Percentiles rank a stretch among this genome's conserved stretches.
Conservation (phyloP, 345 rosid genomes). For the Physaria fendleri region DNA sequence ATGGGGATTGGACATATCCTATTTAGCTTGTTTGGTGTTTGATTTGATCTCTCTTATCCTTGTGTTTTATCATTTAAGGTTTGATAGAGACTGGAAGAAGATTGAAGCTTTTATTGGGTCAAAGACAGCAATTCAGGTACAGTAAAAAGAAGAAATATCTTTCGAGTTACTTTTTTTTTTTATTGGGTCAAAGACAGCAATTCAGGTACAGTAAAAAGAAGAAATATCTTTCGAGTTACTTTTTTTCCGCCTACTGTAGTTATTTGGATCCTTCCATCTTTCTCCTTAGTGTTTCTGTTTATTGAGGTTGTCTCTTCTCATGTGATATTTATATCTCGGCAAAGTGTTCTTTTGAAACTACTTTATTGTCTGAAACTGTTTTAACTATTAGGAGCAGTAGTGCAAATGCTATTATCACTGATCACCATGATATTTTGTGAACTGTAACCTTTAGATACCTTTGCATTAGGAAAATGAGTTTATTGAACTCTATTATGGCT, state of each 20-base stretch:
- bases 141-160: neutral
- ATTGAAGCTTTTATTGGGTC: slow-evolving; percentile 90
- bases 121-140: slow-evolving; percentile 87
- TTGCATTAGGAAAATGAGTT: neutral
- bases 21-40: neutral
- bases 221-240: neutral
- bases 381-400: neutral
- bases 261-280: too few species aligned
- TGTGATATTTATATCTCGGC: slow-evolving; percentile 13
- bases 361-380: slow-evolving; percentile 8
- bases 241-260: neutral
- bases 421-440: neutral
- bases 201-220: slow-evolving; percentile 48
- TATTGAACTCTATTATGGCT: neutral
- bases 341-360: neutral
- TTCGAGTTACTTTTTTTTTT: slow-evolving; percentile 5
- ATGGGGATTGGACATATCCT: neutral
- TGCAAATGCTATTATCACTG: slow-evolving; percentile 10
- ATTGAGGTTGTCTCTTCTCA: slow-evolving; percentile 3
- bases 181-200: slow-evolving; percentile 81
- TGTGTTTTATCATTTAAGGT: slow-evolving; percentile 34
- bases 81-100: slow-evolving; percentile 94
- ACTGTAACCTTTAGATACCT: slow-evolving; percentile 1
- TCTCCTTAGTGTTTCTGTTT: slow-evolving; percentile 17
- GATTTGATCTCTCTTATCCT: neutral